These are phyloP conservation scores for Sugiyamaella marilandica DNA, from an alignment of 805 yeast species.

Conservation along the genomic window DNA sequence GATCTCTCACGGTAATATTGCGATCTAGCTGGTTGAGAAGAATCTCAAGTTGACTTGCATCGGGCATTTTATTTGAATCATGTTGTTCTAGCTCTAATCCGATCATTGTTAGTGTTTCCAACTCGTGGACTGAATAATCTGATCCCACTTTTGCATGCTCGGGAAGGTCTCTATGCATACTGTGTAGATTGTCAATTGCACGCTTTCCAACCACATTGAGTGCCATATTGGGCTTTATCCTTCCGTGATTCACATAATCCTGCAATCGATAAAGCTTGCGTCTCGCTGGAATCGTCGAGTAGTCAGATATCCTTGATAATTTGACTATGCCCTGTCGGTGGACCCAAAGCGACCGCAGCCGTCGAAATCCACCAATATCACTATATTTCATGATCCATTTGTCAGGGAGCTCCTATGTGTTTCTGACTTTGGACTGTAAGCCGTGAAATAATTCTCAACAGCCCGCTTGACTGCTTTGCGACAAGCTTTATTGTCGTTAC, in stretches of 20 bases:
- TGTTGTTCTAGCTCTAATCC: conserved; percentile 2
- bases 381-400: conserved; percentile 2
- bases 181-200: not conserved
- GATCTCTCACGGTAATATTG: too few relatives aligned
- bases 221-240: conserved; percentile 6
- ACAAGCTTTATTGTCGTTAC: too few relatives aligned
- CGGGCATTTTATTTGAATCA: not conserved
- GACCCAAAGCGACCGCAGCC: not conserved
- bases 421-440: too few relatives aligned
- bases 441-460: too few relatives aligned
- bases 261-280: not conserved
- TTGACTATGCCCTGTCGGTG: not conserved
- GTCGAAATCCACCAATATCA: conserved; percentile 4
- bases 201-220: not conserved
- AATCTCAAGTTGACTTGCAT: not conserved
- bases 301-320: not conserved
- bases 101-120: not conserved
- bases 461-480: too few relatives aligned
- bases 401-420: too few relatives aligned
- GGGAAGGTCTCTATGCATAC: not conserved
- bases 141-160: not conserved
- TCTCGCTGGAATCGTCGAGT: not conserved
- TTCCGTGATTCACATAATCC: conserved; percentile 14
- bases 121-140: not conserved
- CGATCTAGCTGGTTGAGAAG: not conserved